Evolutionary conservation across 1,284 basidiomycete species (phyloP).

Genomic region (Irpex rosettiformis): DNA sequence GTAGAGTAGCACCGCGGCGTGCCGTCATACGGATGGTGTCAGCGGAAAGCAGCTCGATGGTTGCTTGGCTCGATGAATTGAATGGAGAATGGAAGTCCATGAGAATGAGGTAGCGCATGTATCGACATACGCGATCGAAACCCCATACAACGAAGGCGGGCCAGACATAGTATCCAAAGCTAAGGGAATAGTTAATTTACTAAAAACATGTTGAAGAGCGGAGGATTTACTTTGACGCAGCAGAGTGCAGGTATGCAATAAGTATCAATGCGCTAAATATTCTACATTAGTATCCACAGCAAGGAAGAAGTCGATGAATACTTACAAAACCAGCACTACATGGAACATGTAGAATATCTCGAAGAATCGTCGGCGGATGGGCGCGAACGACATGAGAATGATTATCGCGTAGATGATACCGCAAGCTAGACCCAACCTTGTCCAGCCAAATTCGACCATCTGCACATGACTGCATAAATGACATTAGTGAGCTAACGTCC

Average conservation of each 20-base stretch:
- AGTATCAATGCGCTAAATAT: constrained; percentile 16
- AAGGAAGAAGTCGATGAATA: background rate
- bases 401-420: background rate
- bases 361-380: background rate
- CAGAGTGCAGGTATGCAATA: constrained; percentile 19
- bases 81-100: constrained; percentile 31
- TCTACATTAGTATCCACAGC: background rate
- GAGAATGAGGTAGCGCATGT: constrained; percentile 31
- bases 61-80: constrained; percentile 23
- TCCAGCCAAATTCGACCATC: background rate
- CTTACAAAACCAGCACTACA: constrained; percentile 9
- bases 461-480: background rate
- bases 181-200: too few species aligned
- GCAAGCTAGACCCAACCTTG: background rate
- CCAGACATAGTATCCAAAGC: constrained; percentile 25
- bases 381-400: background rate
- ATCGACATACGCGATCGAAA: constrained; percentile 36
- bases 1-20: constrained; percentile 21
- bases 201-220: too few species aligned
- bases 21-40: constrained; percentile 39
- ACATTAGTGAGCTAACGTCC: background rate
- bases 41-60: constrained; percentile 30
- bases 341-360: background rate
- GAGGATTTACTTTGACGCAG: constrained; percentile 12
- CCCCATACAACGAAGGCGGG: constrained; percentile 42